Percentiles rank a stretch among this genome's conserved stretches.
Evolutionary conservation across 495 filamentous ascomycete genomes (phyloP).

Genomic region (Neurospora sp.): DNA sequence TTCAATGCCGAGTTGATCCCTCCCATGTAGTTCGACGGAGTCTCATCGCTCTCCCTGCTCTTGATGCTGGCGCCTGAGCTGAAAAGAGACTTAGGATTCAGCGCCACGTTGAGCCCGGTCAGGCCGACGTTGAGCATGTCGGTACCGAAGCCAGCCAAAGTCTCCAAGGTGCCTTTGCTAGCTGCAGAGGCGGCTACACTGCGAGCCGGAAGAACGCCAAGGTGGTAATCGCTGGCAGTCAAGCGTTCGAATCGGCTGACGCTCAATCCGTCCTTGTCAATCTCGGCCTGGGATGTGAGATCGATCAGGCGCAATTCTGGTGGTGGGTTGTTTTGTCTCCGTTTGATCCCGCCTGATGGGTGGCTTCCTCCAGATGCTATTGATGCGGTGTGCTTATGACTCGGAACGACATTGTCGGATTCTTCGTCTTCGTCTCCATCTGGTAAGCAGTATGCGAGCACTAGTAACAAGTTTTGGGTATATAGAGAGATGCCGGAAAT

Average conservation of each 20-base stretch:
- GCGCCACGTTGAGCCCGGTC: constrained; percentile 58
- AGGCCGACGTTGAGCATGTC: constrained; percentile 57
- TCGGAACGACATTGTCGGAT: constrained; percentile 9
- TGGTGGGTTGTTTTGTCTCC: constrained; percentile 62
- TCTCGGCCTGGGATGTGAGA: constrained; percentile 64
- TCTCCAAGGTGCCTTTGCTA: constrained; percentile 61
- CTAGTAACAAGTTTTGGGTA: constrained; percentile 78
- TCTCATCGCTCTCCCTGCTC: constrained; percentile 54
- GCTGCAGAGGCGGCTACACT: constrained; percentile 51
- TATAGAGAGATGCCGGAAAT: constrained; percentile 96
- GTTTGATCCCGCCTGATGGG: constrained; percentile 49
- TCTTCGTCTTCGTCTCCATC: constrained; percentile 50
- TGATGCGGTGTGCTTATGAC: constrained; percentile 29
- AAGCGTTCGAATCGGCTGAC: constrained; percentile 77
- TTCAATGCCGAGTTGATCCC: constrained; percentile 10
- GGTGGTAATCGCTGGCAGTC: constrained; percentile 85
- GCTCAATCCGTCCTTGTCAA: constrained; percentile 68
- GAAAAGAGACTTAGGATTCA: constrained; percentile 77
- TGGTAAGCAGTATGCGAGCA: constrained; percentile 77
- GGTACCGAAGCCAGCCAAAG: constrained; percentile 45
- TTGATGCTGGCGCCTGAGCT: constrained; percentile 76
- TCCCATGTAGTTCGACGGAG: constrained; percentile 7
- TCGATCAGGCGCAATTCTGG: constrained; percentile 90
- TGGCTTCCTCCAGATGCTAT: constrained; percentile 37
- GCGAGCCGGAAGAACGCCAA: constrained; percentile 70